Evolutionary conservation across 2,329 filamentous ascomycete species (phyloP), one percentile per base, ranked within the genome.

Genomic region (Cercospora sp.): DNA sequence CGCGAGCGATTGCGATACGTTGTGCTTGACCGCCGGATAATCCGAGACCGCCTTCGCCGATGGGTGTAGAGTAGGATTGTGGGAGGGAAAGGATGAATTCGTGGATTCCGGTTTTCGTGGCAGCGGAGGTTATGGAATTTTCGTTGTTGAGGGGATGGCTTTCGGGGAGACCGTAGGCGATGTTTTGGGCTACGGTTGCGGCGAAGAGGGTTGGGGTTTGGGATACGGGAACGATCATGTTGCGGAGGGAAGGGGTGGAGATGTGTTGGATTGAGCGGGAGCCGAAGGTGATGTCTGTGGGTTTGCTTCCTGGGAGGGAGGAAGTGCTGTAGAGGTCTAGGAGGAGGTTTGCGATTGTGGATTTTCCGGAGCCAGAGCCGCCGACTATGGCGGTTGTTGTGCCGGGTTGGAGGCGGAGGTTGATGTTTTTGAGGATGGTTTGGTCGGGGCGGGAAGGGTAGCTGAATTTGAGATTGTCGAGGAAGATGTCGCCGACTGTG

Each of bases 351-450:
- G 90, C 85, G 40, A 97, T 84, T 0, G 94, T 97, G 13, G 91
- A 94, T 80, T 99, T 98, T 0, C 95, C 94, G n/a, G 90, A 92
- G 0, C 95, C 94, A 0, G 93, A 97, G 0, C 87, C 82, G 0
- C 94, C 94, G 2, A 96, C 93, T 20, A 98, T 88, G 2, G 92
- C 93, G 0, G 89, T 89, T 72, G 88, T 91, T 3, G 86, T 88
- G 23, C 89, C 88, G 0, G 85, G 78, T 1, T 83, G 76, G 62
- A 97, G 86, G 0, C 79, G 81, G 7, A 97, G 81, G n/a, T 84
- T 88, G n/a, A 97, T 78, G 23, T 87, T 82, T 9, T 83, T 82
- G 1, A 97, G 82, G 0, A 92, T 86, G 0, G 66, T 72, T 42
- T 81, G 81, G 1, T 82, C 78, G 0, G 84, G 83, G 0, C 85